A percentile compares a stretch with the other conserved stretches of the same genome.
phyloP scores from a whole-genome alignment of 2,329 filamentous ascomycete genomes.

The Trichophyton equinum region DNA sequence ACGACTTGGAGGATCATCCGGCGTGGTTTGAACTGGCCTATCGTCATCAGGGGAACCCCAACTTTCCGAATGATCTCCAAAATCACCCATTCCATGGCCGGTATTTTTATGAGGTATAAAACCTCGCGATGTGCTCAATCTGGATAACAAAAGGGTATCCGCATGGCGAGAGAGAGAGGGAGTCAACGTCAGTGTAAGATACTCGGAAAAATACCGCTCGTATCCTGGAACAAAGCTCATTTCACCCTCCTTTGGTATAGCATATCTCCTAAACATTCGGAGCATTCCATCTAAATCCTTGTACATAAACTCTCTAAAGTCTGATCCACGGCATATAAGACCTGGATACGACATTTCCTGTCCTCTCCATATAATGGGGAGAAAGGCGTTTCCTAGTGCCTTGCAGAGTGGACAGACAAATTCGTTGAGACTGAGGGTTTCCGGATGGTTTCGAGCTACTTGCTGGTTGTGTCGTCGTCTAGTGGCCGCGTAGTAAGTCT shows the following conservation, averaged over 20 bases:
- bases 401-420: slow-evolving; percentile 97
- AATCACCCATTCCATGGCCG: background rate
- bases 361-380: slow-evolving; percentile 91
- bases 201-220: slow-evolving; percentile 40
- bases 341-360: slow-evolving; percentile 74
- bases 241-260: slow-evolving; percentile 29
- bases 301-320: slow-evolving; percentile 59
- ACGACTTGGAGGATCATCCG: background rate
- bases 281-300: slow-evolving; percentile 42
- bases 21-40: background rate
- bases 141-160: slow-evolving; percentile 20
- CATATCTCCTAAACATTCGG: slow-evolving; percentile 37
- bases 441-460: slow-evolving; percentile 87
- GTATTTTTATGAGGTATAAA: background rate
- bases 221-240: slow-evolving; percentile 26
- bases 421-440: slow-evolving; percentile 64
- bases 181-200: slow-evolving; percentile 40
- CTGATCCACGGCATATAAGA: slow-evolving; percentile 46
- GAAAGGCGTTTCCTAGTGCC: slow-evolving; percentile 83
- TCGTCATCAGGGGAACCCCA: background rate
- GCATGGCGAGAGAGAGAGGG: slow-evolving; percentile 36
- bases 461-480: slow-evolving; percentile 75
- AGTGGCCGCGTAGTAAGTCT: slow-evolving; percentile 77
- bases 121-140: background rate
- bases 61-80: background rate